phyloP scores from a whole-genome alignment of 1,284 basidiomycete genomes.

The Chiua sp. region DNA sequence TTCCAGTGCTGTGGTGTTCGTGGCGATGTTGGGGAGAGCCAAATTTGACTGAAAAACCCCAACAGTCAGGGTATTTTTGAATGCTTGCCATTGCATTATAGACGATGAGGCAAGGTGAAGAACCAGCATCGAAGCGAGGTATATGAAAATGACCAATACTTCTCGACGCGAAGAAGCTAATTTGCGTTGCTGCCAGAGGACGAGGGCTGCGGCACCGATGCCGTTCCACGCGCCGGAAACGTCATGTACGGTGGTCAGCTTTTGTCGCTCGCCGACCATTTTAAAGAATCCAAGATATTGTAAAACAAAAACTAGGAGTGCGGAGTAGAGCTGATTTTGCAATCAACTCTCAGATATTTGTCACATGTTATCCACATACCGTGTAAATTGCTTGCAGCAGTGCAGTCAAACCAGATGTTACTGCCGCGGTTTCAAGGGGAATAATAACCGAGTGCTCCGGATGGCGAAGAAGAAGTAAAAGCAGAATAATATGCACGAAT shows the following conservation, averaged over 20 bases:
- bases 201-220: slow-evolving; percentile 1
- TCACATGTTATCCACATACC: not conserved
- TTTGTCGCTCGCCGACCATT: not conserved
- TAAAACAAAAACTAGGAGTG: slow-evolving; percentile 8
- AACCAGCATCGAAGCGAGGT: slow-evolving; percentile 8
- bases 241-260: slow-evolving; percentile 17
- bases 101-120: slow-evolving; percentile 12
- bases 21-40: not conserved
- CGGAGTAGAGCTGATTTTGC: slow-evolving; percentile 18
- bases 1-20: not conserved
- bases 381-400: slow-evolving; percentile 11
- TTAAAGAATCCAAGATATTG: slow-evolving; percentile 9
- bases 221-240: slow-evolving; percentile 10
- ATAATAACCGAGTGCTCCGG: slow-evolving; percentile 8
- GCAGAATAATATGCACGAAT: slow-evolving; percentile 2
- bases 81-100: slow-evolving; percentile 19
- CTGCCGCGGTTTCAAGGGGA: not conserved
- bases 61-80: not conserved
- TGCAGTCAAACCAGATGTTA: not conserved
- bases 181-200: slow-evolving; percentile 5
- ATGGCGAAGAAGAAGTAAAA: not conserved
- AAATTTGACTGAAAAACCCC: not conserved
- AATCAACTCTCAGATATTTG: too few relatives aligned
- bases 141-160: slow-evolving; percentile 9
- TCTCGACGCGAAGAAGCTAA: not conserved